Evolutionary conservation across 768 basidiomycete species (phyloP).

Genomic region (Panaeolus papilionaceus): DNA sequence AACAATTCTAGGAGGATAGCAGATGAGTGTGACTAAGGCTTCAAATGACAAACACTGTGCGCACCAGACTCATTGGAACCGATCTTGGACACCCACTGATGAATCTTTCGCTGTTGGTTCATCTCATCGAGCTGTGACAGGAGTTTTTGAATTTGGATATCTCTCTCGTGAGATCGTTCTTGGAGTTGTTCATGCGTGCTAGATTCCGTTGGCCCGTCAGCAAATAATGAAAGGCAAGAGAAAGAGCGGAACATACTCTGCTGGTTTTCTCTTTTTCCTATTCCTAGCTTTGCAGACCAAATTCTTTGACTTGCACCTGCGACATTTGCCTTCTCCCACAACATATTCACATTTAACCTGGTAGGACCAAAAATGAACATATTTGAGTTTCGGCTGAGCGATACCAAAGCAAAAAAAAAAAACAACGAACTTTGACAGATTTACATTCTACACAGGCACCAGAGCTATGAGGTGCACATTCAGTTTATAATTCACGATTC

Average conservation of each 20-base stretch:
- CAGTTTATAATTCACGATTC: constrained; percentile 2
- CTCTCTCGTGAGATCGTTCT: constrained; percentile 50
- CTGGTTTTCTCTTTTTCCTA: constrained; percentile 63
- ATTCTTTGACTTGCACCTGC: constrained; percentile 53
- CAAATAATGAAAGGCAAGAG: background rate
- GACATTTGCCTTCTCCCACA: constrained; percentile 51
- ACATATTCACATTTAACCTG: constrained; percentile 61
- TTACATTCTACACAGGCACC: constrained; percentile 66
- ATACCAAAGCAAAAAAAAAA: constrained; percentile 16
- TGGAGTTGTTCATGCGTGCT: constrained; percentile 63
- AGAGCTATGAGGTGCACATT: constrained; percentile 36
- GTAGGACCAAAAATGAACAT: background rate
- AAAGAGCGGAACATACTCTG: constrained; percentile 47
- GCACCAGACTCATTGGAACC: constrained; percentile 2
- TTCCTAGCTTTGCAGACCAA: constrained; percentile 51
- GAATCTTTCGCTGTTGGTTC: constrained; percentile 46
- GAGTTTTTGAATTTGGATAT: constrained; percentile 51
- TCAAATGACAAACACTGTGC: background rate
- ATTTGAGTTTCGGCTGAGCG: background rate
- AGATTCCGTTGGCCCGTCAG: background rate
- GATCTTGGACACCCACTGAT: constrained; percentile 43
- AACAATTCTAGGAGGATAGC: constrained; percentile 14
- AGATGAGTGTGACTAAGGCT: background rate
- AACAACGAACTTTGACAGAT: constrained; percentile 51
- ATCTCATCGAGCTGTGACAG: constrained; percentile 50